phyloP scores from a whole-genome alignment of 106 monocot species.

The Narthecium ossifragum region DNA sequence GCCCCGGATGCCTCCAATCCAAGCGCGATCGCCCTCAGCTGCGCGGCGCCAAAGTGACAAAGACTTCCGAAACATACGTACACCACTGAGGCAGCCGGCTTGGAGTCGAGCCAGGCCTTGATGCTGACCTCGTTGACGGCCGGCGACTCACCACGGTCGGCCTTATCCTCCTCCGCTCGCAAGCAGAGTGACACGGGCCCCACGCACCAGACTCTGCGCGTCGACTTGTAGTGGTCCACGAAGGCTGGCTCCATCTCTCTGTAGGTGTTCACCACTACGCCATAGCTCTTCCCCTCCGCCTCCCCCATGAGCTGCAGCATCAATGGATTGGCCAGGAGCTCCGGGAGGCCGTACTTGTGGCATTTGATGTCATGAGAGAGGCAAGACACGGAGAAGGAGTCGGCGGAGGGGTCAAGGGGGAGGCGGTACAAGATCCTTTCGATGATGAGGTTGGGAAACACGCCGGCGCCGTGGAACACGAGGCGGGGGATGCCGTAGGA shows the following conservation, averaged over 20 bases:
- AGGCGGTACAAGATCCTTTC: neutral
- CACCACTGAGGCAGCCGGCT: slow-evolving; percentile 17
- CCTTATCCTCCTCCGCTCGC: neutral
- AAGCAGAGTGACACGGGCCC: neutral
- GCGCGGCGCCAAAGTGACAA: slow-evolving; percentile 10
- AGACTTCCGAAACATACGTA: slow-evolving; percentile 32
- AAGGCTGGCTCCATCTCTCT: slow-evolving; percentile 13
- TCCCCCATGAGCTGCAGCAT: neutral
- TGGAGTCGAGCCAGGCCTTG: slow-evolving; percentile 21
- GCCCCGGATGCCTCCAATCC: slow-evolving; percentile 27
- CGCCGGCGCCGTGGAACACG: slow-evolving; percentile 15
- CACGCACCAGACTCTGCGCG: neutral
- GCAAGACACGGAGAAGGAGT: neutral
- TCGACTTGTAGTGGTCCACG: neutral
- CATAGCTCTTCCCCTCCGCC: slow-evolving; percentile 2
- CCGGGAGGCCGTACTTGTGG: slow-evolving; percentile 11
- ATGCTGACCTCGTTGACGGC: too few species aligned
- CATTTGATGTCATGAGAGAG: neutral
- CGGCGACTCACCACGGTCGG: neutral
- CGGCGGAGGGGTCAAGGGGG: neutral
- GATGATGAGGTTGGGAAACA: slow-evolving; percentile 14
- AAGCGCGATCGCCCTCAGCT: slow-evolving; percentile 25
- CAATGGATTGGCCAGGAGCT: neutral
- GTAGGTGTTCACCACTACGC: slow-evolving; percentile 11
- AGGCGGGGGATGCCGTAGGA: slow-evolving; percentile 17